Base-by-base conservation (phyloP, 495 filamentous ascomycete species). In the Penicillium salamii region DNA sequence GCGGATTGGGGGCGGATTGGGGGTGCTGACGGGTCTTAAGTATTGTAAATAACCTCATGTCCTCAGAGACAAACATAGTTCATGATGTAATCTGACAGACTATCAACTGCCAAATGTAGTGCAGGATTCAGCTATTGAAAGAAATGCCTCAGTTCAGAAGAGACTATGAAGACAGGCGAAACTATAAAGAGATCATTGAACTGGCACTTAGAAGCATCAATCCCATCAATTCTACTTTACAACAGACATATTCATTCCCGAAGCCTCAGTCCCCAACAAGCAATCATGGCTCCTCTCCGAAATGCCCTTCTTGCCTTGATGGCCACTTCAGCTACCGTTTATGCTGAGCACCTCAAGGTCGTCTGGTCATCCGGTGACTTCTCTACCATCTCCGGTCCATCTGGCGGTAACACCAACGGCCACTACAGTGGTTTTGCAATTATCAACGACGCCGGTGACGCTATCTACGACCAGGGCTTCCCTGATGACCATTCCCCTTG, bases 301-400 rank as follows among this genome's bases (percentile, higher is more conserved):
- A 54, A 26, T 18, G 13, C 43, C 15, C 41, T 58, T 36, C 38
- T 54, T 28, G 45, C 33, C 20, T 44, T 58, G 9, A 43, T 46
- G 35, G 55, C 54, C 31, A 23, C 24, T 13, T 46, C 55, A 7
- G 36, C 42, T 12, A 41, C 46, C 6, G 41, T 53, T 11, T 50
- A 47, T 32, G 55, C 50, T 6, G 55, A 58, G 43, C 55, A 51
- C 33, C 26, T 58, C 17, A 51, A 35, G 38, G 55, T 54, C 39
- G 43, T 58, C 43, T 54, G 42, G 36, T 58, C 55, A 1, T 8
- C 20, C 9, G 55, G 55, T 28, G 47, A 46, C 46, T 58, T 58
- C 13, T 58, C 55, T 1, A 38, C 47, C 7, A 54, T 58, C 21
- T 54, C 52, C 3, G 55, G 55, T 18, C 55, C 51, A 6, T 26